Evolutionary conservation across 352 stramenopile genomes (phyloP), one percentile per base, ranked within the genome.

Genomic region (Phytopythium chamaehyphon): DNA sequence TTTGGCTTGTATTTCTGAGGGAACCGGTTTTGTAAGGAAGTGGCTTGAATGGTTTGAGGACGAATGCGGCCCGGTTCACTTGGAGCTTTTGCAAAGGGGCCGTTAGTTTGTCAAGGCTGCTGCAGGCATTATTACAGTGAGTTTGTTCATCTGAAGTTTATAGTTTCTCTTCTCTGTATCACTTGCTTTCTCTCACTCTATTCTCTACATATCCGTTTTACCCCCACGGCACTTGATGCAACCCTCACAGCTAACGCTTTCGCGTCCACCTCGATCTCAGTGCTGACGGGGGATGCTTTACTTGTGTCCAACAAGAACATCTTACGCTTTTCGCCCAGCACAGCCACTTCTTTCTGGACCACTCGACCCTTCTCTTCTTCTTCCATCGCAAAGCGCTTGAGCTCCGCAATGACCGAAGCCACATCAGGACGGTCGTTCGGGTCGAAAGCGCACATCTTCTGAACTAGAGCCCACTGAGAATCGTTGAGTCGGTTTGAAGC

Each of bases 401-500:
- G 44, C 26, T 24, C 28, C 6, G 26, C 7, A 5, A 50, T 26
- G n/a, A 50, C 44, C 6, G 18, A 12, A 16, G 24, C n/a, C 26
- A 50, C 2, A 14, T 50, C 16, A 5, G 56, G 55, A 31, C 64
- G 52, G 3, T 55, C 35, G 26, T 50, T 53, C 1, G 56, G 55
- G 19, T 73, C 31, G 12, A 31, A 1, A 12, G 45, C 61, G 26
- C 55, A 66, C 64, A 73, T 73, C 1, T 48, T 52, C 37, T 69
- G 40, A 22, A 73, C 56, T 12, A 73, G 48, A 38, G 45, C 45
- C 64, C 64, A 73, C 42, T 73, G 55, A 7, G 26, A 22, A 15
- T 69, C 46, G 10, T 26, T 16, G 9, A 73, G n/a, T 16, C 18
- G 18, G 19, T 22, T 28, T 21, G 59, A 24, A 40, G 47, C 18